Evolutionary conservation across 2,329 filamentous ascomycete genomes (phyloP).

Genomic region (Blumeria graminis): DNA sequence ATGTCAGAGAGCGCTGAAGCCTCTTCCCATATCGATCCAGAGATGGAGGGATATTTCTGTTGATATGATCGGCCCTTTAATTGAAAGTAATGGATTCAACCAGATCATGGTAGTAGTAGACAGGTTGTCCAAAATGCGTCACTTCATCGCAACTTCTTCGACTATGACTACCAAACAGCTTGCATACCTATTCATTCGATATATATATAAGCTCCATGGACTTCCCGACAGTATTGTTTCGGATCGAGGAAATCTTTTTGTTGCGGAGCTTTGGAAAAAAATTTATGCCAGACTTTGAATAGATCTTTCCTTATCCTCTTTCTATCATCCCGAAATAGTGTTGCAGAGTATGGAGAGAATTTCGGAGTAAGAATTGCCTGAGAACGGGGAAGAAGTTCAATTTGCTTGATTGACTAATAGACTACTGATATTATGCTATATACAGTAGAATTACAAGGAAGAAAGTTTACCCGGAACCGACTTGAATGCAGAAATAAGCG

Average conservation of each 20-base stretch:
- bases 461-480: no score
- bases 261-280: constrained; percentile 4
- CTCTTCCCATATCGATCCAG: neutral
- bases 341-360: no score
- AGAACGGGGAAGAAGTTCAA: no score
- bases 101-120: neutral
- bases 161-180: neutral
- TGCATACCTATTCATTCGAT: constrained; percentile 1
- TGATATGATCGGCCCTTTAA: neutral
- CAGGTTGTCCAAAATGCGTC: neutral
- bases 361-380: no score
- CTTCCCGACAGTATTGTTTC: constrained; percentile 3
- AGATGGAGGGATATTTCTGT: neutral
- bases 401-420: no score
- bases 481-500: no score
- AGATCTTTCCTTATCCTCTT: constrained; percentile 2
- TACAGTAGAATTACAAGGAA: no score
- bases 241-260: constrained; percentile 5
- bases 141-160: neutral
- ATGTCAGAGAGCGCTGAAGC: neutral
- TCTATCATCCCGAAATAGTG: constrained; percentile 5
- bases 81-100: neutral
- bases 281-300: constrained; percentile 2
- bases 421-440: no score
- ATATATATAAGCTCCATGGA: constrained; percentile 3